These are phyloP conservation scores for Somion occarium DNA, from an alignment of 1,284 basidiomycete species.

Conservation along the genomic window DNA sequence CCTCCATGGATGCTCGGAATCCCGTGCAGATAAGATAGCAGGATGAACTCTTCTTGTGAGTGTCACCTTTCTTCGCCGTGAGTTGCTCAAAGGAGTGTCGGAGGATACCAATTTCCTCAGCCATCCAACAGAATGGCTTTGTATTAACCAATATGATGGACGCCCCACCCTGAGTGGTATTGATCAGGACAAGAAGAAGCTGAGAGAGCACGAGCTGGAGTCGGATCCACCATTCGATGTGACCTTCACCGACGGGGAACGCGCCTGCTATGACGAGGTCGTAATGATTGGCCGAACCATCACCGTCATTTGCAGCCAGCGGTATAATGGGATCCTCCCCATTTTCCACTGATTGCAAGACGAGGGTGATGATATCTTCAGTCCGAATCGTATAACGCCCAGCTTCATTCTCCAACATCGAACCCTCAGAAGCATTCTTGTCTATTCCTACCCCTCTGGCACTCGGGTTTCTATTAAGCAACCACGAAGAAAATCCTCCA, in stretches of 20 bases:
- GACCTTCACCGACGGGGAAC: slow-evolving; percentile 12
- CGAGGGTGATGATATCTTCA: slow-evolving; percentile 11
- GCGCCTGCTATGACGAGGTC: slow-evolving; percentile 18
- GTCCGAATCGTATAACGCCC: slow-evolving; percentile 9
- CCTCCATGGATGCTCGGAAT: slow-evolving; percentile 10
- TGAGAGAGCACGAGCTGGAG: slow-evolving; percentile 11
- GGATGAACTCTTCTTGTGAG: slow-evolving; percentile 9
- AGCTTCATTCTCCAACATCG: background rate
- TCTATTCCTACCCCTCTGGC: slow-evolving; percentile 15
- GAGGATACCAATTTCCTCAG: slow-evolving; percentile 14
- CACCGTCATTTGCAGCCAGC: background rate
- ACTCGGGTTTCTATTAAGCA: slow-evolving; percentile 12
- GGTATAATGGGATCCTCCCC: slow-evolving; percentile 4
- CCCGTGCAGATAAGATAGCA: slow-evolving; percentile 18
- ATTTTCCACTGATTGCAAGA: background rate
- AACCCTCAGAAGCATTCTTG: slow-evolving; percentile 4
- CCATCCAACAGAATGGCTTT: slow-evolving; percentile 14
- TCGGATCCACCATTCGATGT: slow-evolving; percentile 7
- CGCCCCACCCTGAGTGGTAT: slow-evolving; percentile 11
- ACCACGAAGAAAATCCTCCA: slow-evolving; percentile 18
- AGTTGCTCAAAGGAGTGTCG: slow-evolving; percentile 10
- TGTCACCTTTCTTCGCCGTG: slow-evolving; percentile 8
- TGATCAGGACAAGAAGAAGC: slow-evolving; percentile 12
- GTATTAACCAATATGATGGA: slow-evolving; percentile 13
- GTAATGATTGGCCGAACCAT: slow-evolving; percentile 1